Evolutionary conservation across 2,329 filamentous ascomycete species (phyloP).

Genomic region (Arachnomyces sp.): DNA sequence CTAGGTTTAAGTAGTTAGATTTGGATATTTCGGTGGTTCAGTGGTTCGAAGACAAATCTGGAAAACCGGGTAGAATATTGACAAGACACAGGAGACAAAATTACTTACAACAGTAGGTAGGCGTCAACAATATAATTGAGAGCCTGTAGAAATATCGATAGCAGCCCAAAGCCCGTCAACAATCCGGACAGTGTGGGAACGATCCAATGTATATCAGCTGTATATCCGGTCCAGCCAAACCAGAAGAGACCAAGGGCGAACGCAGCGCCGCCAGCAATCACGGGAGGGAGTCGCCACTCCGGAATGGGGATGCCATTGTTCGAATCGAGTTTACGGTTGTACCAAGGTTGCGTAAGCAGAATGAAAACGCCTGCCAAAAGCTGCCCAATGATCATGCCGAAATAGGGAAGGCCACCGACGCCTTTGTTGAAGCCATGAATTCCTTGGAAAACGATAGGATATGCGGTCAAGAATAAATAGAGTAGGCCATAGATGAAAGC

Average conservation of each 20-base stretch:
- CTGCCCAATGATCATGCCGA: slow-evolving; percentile 38
- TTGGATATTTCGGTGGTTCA: background rate
- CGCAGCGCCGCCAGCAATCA: slow-evolving; percentile 38
- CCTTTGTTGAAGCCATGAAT: slow-evolving; percentile 19
- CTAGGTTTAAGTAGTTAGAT: slow-evolving; percentile 15
- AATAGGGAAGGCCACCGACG: slow-evolving; percentile 38
- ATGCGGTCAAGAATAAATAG: slow-evolving; percentile 28
- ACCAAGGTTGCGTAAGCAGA: slow-evolving; percentile 32
- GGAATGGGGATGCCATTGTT: slow-evolving; percentile 29
- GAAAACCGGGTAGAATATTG: background rate
- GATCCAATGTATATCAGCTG: slow-evolving; percentile 30
- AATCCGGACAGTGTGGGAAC: slow-evolving; percentile 33
- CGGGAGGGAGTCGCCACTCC: slow-evolving; percentile 40
- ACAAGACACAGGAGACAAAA: background rate
- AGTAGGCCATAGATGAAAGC: slow-evolving; percentile 28
- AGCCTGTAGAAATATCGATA: slow-evolving; percentile 42
- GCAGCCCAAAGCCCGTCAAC: slow-evolving; percentile 42
- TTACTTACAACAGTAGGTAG: slow-evolving; percentile 24
- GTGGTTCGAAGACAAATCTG: background rate
- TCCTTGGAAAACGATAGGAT: slow-evolving; percentile 25
- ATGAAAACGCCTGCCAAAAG: slow-evolving; percentile 34
- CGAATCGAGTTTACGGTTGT: slow-evolving; percentile 27
- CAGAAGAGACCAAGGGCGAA: slow-evolving; percentile 40
- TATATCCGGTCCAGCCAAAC: slow-evolving; percentile 36
- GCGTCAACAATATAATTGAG: slow-evolving; percentile 39